Percentiles rank a stretch among this genome's conserved stretches.
These are phyloP conservation scores for Cyclocybe aegerita DNA, from an alignment of 768 basidiomycete genomes.

Conservation along the genomic window DNA sequence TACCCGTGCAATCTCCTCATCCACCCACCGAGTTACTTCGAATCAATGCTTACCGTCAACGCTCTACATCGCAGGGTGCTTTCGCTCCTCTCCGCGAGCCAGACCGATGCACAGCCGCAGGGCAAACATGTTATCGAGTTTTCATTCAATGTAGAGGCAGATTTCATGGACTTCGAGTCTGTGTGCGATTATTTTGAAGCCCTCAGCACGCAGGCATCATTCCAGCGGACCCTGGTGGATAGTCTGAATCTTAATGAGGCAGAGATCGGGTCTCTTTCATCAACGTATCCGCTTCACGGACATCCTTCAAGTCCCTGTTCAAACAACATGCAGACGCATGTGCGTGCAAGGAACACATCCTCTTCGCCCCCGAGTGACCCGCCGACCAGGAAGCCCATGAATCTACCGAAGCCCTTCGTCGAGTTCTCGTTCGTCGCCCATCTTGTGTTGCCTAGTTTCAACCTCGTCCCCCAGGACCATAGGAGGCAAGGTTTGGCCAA, in stretches of 20 bases:
- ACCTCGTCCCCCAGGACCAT: constrained; percentile 1
- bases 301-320: background rate
- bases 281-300: no score
- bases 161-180: constrained; percentile 16
- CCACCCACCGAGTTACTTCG: constrained; percentile 16
- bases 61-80: constrained; percentile 7
- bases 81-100: background rate
- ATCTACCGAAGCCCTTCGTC: constrained; percentile 3
- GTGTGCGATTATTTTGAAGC: constrained; percentile 11
- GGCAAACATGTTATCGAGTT: background rate
- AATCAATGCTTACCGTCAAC: constrained; percentile 12
- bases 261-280: no score
- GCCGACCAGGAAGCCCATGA: no score
- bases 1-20: constrained; percentile 15
- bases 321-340: constrained; percentile 6
- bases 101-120: no score
- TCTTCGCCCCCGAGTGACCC: no score
- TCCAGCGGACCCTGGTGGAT: constrained; percentile 11
- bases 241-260: no score
- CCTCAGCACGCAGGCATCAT: constrained; percentile 4
- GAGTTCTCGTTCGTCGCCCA: constrained; percentile 12
- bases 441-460: constrained; percentile 13
- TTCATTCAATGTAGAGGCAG: constrained; percentile 16
- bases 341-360: background rate
- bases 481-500: no score